Percentiles rank a stretch among this genome's conserved stretches.
Evolutionary conservation across 306 rosid genomes (phyloP).

Genomic region (Malus domestica): ASM211411v1 NC_041793.1:35007001-35007500

Average conservation of each 20-base stretch:
- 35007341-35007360: neutral
- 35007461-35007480: constrained; percentile 45
- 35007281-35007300: constrained; percentile 5
- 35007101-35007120: too few species aligned
- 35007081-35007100: too few species aligned
- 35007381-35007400: neutral
- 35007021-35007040: too few species aligned
- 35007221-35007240: neutral
- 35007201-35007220: neutral
- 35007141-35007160: neutral
- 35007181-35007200: neutral
- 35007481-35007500: constrained; percentile 38
- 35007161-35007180: neutral
- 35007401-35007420: constrained; percentile 17
- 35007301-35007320: neutral
- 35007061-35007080: too few species aligned
- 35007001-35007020: too few species aligned
- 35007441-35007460: constrained; percentile 58
- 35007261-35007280: neutral
- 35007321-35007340: neutral
- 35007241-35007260: neutral
- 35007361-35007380: neutral
- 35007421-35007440: constrained; percentile 88
- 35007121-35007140: too few species aligned
- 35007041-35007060: too few species aligned